A percentile compares a stretch with the other conserved stretches of the same genome.
phyloP scores from a whole-genome alignment of 2,329 filamentous ascomycete species.

The Truncatella angustata region DNA sequence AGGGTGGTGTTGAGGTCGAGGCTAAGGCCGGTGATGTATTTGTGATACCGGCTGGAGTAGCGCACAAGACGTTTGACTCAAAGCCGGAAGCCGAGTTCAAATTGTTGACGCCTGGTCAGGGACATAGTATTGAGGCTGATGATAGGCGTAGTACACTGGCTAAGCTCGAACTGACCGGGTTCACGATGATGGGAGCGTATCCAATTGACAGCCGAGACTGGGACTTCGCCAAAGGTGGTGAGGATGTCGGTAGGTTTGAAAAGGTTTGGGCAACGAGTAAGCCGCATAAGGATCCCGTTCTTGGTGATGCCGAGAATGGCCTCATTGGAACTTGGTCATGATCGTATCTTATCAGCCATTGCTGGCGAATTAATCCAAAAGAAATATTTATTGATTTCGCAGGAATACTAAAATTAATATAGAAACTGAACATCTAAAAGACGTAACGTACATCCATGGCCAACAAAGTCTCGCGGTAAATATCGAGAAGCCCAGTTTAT shows the following conservation, averaged over 20 bases:
- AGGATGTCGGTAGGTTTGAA: conserved; percentile 38
- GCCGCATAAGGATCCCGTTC: conserved; percentile 45
- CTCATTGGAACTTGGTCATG: conserved; percentile 32
- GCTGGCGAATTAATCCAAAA: no score
- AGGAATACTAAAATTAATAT: no score
- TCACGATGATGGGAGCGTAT: conserved; percentile 59
- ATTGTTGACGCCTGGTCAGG: conserved; percentile 42
- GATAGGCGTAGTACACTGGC: conserved; percentile 33
- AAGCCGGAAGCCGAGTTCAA: conserved; percentile 32
- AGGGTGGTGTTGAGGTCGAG: conserved; percentile 46
- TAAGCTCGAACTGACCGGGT: conserved; percentile 37
- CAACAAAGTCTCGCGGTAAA: no score
- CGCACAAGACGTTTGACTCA: conserved; percentile 50
- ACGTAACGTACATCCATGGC: background rate
- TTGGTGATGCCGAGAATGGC: conserved; percentile 37
- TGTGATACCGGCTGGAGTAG: conserved; percentile 52
- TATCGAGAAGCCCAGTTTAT: no score
- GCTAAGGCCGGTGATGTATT: conserved; percentile 56
- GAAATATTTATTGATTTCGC: no score
- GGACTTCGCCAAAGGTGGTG: conserved; percentile 49
- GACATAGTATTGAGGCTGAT: conserved; percentile 29
- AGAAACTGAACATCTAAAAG: background rate
- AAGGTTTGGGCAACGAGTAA: conserved; percentile 43
- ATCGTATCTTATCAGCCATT: no score
- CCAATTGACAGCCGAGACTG: conserved; percentile 41